Evolutionary conservation across 257 asterid species (phyloP).

Genomic region (Solanum bulbocastanum): DNA sequence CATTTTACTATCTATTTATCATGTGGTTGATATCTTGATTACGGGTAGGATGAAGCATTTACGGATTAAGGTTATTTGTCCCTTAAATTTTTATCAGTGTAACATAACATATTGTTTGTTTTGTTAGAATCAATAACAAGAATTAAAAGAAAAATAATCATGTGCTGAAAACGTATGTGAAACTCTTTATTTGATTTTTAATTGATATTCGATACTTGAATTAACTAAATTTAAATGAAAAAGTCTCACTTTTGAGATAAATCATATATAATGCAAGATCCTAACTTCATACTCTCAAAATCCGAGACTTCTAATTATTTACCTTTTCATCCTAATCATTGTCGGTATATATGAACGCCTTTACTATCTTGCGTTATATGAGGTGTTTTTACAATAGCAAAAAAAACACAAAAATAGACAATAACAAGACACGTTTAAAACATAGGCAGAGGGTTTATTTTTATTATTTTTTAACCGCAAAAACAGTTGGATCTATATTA

Average conservation of each 20-base stretch:
- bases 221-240: background rate
- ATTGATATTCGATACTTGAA: accelerated
- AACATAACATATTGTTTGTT: background rate
- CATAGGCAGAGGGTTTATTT: background rate
- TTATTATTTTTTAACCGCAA: background rate
- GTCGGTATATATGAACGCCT: background rate
- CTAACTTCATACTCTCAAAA: background rate
- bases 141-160: background rate
- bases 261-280: background rate
- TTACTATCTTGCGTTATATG: background rate
- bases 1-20: no score
- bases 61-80: no score
- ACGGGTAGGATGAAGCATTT: background rate
- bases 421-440: background rate
- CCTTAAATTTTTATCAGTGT: background rate
- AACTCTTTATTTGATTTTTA: background rate
- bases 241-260: background rate
- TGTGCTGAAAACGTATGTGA: background rate
- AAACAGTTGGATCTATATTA: background rate
- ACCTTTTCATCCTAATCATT: background rate
- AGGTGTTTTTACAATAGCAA: background rate
- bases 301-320: background rate
- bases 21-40: background rate
- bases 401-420: background rate
- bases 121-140: background rate